Conservation (phyloP, 352 stramenopile genomes). For the Phytophthora podocarpi region DNA sequence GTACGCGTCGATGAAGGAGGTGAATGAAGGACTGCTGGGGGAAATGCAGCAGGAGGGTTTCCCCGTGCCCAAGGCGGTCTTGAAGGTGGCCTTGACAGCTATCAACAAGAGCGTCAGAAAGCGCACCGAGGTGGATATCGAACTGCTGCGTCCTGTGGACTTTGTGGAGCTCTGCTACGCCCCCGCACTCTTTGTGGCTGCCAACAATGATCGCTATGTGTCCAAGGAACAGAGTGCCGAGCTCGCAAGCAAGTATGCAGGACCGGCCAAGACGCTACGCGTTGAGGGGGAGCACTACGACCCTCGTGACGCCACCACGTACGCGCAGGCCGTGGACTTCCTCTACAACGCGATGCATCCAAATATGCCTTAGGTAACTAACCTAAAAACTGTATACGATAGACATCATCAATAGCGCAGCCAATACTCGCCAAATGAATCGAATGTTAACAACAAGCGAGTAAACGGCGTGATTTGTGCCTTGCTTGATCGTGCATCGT, state of each 20-base stretch:
- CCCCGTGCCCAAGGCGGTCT: constrained; percentile 63
- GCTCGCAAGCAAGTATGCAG: constrained; percentile 66
- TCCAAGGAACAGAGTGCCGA: constrained; percentile 64
- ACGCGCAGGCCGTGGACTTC: constrained; percentile 69
- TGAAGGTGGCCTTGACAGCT: constrained; percentile 68
- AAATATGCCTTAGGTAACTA: constrained; percentile 29
- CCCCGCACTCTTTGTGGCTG: constrained; percentile 74
- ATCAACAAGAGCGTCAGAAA: constrained; percentile 83
- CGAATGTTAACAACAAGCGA: constrained; percentile 4
- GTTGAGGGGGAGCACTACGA: constrained; percentile 78
- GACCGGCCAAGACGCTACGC: constrained; percentile 50
- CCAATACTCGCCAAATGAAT: constrained; percentile 5
- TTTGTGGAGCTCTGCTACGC: constrained; percentile 73
- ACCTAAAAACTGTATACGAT: constrained; percentile 16
- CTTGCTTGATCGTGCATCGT: constrained; percentile 13
- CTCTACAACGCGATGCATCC: constrained; percentile 53
- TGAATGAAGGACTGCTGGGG: constrained; percentile 67
- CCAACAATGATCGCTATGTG: constrained; percentile 73
- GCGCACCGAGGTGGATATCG: constrained; percentile 73
- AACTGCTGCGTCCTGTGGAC: constrained; percentile 69
- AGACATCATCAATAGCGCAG: constrained; percentile 6
- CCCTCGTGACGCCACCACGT: constrained; percentile 44
- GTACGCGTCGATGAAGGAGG: constrained; percentile 71
- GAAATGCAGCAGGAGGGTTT: constrained; percentile 79
- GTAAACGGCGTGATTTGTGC: constrained; percentile 10